phyloP scores from a whole-genome alignment of 768 basidiomycete species.

The Leccinum pellstonianum region DNA sequence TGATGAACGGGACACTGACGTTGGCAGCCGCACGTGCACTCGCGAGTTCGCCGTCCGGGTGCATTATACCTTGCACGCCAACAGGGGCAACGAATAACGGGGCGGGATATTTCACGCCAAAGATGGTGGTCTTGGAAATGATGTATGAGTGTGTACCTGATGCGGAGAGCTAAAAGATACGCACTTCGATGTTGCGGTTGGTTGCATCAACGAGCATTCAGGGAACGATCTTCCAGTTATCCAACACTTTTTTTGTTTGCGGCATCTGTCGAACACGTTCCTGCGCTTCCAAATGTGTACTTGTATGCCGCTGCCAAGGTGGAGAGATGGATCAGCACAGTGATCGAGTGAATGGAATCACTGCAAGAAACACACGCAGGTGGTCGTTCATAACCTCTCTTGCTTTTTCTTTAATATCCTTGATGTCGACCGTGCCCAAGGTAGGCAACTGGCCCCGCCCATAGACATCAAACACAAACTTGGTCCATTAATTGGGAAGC shows the following conservation, averaged over 20 bases:
- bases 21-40: slow-evolving; percentile 62
- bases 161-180: slow-evolving; percentile 5
- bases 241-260: slow-evolving; percentile 63
- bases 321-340: not conserved
- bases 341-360: not conserved
- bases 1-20: slow-evolving; percentile 64
- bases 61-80: slow-evolving; percentile 75
- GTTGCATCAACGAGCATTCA: slow-evolving; percentile 70
- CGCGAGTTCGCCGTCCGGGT: slow-evolving; percentile 69
- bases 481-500: slow-evolving; percentile 27
- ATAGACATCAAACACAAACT: slow-evolving; percentile 27
- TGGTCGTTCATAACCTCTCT: slow-evolving; percentile 59
- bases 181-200: slow-evolving; percentile 57
- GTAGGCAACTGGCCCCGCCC: slow-evolving; percentile 15
- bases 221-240: slow-evolving; percentile 72
- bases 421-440: slow-evolving; percentile 59
- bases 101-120: slow-evolving; percentile 59
- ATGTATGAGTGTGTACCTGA: not conserved
- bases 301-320: slow-evolving; percentile 55
- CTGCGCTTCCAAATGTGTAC: slow-evolving; percentile 79
- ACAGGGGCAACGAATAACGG: slow-evolving; percentile 73
- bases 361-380: slow-evolving; percentile 39
- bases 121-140: slow-evolving; percentile 56
- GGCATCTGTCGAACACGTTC: slow-evolving; percentile 61
- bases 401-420: slow-evolving; percentile 64